phyloP scores from a whole-genome alignment of 2,329 filamentous ascomycete species.

The Zymoseptoria pseudotritici region DNA sequence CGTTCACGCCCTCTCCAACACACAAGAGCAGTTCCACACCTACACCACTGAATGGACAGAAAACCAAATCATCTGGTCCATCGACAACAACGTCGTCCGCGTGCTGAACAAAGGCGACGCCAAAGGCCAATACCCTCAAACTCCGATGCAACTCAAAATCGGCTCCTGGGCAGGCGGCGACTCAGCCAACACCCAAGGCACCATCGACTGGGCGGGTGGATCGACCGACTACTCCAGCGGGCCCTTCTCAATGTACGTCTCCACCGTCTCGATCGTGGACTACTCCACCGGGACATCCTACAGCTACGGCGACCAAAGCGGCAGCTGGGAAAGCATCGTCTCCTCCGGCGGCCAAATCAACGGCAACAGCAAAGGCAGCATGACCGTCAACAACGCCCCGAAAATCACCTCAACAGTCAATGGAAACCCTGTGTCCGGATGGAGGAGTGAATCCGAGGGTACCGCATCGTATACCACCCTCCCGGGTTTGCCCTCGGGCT shows the following conservation, averaged over 20 bases:
- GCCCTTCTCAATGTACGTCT: slow-evolving; percentile 80
- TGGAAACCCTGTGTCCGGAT: slow-evolving; percentile 56
- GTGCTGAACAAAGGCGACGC: slow-evolving; percentile 65
- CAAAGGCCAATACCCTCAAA: slow-evolving; percentile 79
- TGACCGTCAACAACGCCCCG: slow-evolving; percentile 50
- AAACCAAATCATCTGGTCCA: slow-evolving; percentile 77
- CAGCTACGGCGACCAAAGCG: slow-evolving; percentile 68
- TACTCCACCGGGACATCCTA: slow-evolving; percentile 90
- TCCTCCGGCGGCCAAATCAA: slow-evolving; percentile 67
- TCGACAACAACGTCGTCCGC: slow-evolving; percentile 69
- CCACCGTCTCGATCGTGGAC: slow-evolving; percentile 69
- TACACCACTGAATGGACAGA: slow-evolving; percentile 91
- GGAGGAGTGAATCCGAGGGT: slow-evolving; percentile 41
- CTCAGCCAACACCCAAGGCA: slow-evolving; percentile 67
- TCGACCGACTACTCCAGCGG: slow-evolving; percentile 74
- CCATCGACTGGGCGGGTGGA: slow-evolving; percentile 83
- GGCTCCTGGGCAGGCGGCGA: slow-evolving; percentile 92
- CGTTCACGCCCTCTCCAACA: slow-evolving; percentile 61
- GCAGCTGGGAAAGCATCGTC: slow-evolving; percentile 73
- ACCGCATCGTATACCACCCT: slow-evolving; percentile 39
- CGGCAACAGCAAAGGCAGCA: slow-evolving; percentile 48
- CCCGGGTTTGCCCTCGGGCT: slow-evolving; percentile 65
- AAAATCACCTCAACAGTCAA: slow-evolving; percentile 55
- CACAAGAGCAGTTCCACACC: slow-evolving; percentile 70
- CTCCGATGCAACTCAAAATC: slow-evolving; percentile 89